Base-by-base conservation (phyloP, 163 green algal species). In the Chlamydomonas reinhardtii region DNA sequence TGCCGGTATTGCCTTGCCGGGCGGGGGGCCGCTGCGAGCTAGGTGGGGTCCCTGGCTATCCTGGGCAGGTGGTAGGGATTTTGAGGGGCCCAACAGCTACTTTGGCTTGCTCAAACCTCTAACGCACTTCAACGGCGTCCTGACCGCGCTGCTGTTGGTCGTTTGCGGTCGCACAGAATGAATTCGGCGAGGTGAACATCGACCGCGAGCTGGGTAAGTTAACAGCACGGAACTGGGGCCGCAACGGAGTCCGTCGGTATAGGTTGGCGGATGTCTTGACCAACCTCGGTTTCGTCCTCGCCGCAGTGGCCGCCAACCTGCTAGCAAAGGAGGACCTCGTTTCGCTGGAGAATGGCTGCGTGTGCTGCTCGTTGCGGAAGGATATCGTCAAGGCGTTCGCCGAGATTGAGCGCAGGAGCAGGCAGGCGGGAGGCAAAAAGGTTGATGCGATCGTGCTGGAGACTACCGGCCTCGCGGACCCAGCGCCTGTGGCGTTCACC, bases 321-420 rank as follows among this genome's bases (percentile, higher is more conserved):
- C 81, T 96, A 59, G 92, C 92, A 59, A 96, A 96, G 86, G 97
- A 99, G 91, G 95, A 99, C 86, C 85, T 98, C 31, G 92, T 99
- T 5, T 94, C 92, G 4, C 92, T 99, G 83, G 95, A 98, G 87
- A 99, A 99, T 91, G 98, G 98, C 61, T 99, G 98, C 91, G 91
- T 99, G 24, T 99, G 98, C 94, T 99, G 98, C 94, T 98, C 95
- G 15, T 94, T 99, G 48, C 93, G 97, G 31, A 97, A 97, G 75
- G 96, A 99, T 92, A 95, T 99, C 31, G 91, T 99, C 9, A 92
- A 95, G 39, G 97, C 96, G 31, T 94, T 99, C 32, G 89, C 92
- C 24, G 89, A 96, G 85, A 95, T 99, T 89, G 92, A 97, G 76
- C 74, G 89, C 12, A 88, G 94, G 25, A 88, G 87, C 5, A 74